Evolutionary conservation across 441 rosid genomes (phyloP).

Genomic region (Populus hybrid): DNA sequence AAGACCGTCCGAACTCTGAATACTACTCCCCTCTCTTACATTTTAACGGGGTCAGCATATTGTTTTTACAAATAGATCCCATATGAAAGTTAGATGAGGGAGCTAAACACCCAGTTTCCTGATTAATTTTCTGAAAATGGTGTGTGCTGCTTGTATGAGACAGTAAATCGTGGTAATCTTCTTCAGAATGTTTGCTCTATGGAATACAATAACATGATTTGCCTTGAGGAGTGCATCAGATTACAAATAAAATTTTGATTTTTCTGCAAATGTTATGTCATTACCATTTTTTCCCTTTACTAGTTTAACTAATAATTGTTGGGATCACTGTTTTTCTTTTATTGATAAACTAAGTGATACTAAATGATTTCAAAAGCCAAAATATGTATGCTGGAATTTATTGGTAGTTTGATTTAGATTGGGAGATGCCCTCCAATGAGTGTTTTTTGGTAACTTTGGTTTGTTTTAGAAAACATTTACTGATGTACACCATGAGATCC

Average conservation of each 20-base stretch:
- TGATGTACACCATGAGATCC: background rate
- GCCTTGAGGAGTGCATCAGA: background rate
- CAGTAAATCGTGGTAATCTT: background rate
- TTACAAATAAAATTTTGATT: background rate
- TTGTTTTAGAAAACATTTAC: constrained; percentile 2
- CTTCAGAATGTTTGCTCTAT: background rate
- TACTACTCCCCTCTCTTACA: background rate
- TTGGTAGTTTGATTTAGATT: background rate
- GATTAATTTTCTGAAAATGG: background rate
- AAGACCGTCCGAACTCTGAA: background rate
- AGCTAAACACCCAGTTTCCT: background rate
- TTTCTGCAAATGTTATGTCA: background rate
- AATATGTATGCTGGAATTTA: background rate
- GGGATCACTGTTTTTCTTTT: too few species aligned
- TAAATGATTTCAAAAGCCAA: too few species aligned
- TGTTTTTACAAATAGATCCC: background rate
- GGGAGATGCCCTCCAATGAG: background rate
- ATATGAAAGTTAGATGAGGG: background rate
- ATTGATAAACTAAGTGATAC: background rate
- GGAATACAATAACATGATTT: background rate
- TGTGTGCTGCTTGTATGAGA: background rate
- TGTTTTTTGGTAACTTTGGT: background rate
- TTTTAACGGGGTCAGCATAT: background rate
- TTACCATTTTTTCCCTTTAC: background rate
- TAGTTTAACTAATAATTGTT: background rate